These are phyloP conservation scores for Cucumis hystrix DNA, from an alignment of 306 rosid genomes.

Conservation along the genomic window DNA sequence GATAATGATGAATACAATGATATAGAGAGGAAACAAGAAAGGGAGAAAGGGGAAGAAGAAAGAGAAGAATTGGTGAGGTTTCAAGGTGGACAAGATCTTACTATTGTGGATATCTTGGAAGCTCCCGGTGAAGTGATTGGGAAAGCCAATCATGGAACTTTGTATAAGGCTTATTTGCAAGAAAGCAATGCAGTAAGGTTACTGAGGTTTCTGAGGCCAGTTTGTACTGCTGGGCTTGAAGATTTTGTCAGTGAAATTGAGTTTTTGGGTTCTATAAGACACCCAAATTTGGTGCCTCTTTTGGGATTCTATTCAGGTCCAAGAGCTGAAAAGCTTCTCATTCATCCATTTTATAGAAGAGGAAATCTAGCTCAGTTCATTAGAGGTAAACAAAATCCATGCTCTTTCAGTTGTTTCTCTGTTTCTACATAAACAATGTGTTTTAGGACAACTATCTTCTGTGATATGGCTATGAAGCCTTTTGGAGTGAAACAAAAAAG, in stretches of 20 bases:
- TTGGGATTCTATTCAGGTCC: constrained; percentile 85
- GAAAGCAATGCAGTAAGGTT: constrained; percentile 47
- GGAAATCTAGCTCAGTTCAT: constrained; percentile 77
- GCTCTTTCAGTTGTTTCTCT: neutral
- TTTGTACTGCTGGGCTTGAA: constrained; percentile 37
- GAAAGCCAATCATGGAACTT: constrained; percentile 72
- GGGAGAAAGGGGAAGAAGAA: constrained; percentile 17
- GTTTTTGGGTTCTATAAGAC: constrained; percentile 62
- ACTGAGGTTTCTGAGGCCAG: constrained; percentile 83
- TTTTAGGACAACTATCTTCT: too few species aligned
- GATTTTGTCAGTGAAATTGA: constrained; percentile 46
- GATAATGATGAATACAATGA: constrained; percentile 24
- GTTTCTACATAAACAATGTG: neutral
- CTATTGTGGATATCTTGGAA: constrained; percentile 67
- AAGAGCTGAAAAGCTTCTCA: constrained; percentile 97
- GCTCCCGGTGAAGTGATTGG: constrained; percentile 99
- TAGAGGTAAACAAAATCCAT: constrained; percentile 33
- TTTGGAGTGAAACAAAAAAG: too few species aligned
- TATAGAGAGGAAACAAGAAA: constrained; percentile 37
- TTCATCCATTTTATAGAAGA: constrained; percentile 66
- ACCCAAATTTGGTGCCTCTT: constrained; percentile 75
- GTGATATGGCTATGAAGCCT: too few species aligned
- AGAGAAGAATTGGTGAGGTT: constrained; percentile 53
- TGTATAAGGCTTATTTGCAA: constrained; percentile 80
- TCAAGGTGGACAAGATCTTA: constrained; percentile 60